Conservation (phyloP, 2,329 filamentous ascomycete species). For the Mycogone perniciosa region DNA sequence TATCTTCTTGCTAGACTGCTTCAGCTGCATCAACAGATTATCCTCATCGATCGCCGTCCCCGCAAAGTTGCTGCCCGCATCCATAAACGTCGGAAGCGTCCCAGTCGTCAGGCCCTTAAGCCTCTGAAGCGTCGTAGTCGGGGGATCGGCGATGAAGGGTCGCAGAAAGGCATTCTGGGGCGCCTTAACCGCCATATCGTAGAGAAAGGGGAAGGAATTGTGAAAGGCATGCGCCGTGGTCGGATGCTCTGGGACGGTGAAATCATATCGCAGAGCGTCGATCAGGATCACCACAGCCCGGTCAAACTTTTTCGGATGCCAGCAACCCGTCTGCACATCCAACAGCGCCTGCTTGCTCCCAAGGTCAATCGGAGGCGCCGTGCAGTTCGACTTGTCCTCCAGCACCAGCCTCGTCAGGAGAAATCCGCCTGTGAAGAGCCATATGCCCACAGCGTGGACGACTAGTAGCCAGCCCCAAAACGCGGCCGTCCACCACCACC, state of each 20-base stretch:
- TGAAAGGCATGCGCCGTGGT: conserved; percentile 55
- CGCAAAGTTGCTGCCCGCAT: conserved; percentile 90
- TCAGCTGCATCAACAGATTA: conserved; percentile 61
- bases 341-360: conserved; percentile 35
- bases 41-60: conserved; percentile 96
- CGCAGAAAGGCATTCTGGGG: conserved; percentile 82
- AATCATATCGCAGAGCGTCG: conserved; percentile 93
- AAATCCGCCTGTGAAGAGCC: conserved; percentile 92
- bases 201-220: conserved; percentile 78
- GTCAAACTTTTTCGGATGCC: conserved; percentile 91
- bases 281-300: conserved; percentile 87
- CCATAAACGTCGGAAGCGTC: conserved; percentile 89
- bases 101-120: conserved; percentile 93
- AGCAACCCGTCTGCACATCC: conserved; percentile 65
- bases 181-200: conserved; percentile 68
- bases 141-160: conserved; percentile 95
- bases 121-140: conserved; percentile 85
- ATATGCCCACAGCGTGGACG: conserved; percentile 75
- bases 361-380: conserved; percentile 61
- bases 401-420: conserved; percentile 79
- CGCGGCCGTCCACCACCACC: conserved; percentile 53
- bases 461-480: conserved; percentile 66
- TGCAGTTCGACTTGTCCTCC: conserved; percentile 67
- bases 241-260: conserved; percentile 68
- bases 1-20: conserved; percentile 62